phyloP scores from a whole-genome alignment of 495 filamentous ascomycete species.

The Xylaria palmicola region DNA sequence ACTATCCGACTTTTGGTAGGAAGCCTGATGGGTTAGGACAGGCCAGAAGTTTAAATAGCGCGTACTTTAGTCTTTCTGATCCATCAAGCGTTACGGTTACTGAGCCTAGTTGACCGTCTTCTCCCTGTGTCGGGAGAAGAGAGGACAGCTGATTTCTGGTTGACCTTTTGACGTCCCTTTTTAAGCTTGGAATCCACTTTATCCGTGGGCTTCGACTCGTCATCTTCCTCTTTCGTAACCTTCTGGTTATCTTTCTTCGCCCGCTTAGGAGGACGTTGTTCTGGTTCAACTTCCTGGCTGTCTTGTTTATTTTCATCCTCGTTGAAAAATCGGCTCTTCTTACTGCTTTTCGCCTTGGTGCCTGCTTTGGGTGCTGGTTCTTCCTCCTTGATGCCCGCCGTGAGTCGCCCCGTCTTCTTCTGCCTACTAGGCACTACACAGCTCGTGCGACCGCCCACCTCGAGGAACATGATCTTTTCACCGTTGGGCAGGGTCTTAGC shows the following conservation, averaged over 20 bases:
- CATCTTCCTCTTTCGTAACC: conserved; percentile 14
- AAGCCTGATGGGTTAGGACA: too few species aligned
- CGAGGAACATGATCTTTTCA: conserved; percentile 76
- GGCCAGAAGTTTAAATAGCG: too few species aligned
- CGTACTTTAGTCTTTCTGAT: not conserved
- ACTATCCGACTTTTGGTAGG: too few species aligned
- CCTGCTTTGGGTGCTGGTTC: conserved; percentile 24
- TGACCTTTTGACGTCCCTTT: not conserved
- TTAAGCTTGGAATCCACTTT: conserved; percentile 10
- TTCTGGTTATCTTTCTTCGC: conserved; percentile 16
- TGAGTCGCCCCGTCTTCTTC: conserved; percentile 61
- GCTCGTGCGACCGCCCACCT: conserved; percentile 85
- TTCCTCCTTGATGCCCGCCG: conserved; percentile 36
- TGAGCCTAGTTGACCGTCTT: conserved; percentile 39
- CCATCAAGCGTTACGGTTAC: conserved; percentile 31
- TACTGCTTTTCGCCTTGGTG: conserved; percentile 15
- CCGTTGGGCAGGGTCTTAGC: conserved; percentile 71
- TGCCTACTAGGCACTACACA: conserved; percentile 82
- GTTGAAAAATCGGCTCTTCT: conserved; percentile 16
- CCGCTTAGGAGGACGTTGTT: conserved; percentile 29
- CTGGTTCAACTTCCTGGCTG: conserved; percentile 3
- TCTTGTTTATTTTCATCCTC: conserved; percentile 9
- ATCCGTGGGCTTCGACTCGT: not conserved
- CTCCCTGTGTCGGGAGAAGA: conserved; percentile 18
- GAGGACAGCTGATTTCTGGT: not conserved